These are phyloP conservation scores for Dactylellina leptospora DNA, from an alignment of 2,329 filamentous ascomycete species.

Conservation along the genomic window DNA sequence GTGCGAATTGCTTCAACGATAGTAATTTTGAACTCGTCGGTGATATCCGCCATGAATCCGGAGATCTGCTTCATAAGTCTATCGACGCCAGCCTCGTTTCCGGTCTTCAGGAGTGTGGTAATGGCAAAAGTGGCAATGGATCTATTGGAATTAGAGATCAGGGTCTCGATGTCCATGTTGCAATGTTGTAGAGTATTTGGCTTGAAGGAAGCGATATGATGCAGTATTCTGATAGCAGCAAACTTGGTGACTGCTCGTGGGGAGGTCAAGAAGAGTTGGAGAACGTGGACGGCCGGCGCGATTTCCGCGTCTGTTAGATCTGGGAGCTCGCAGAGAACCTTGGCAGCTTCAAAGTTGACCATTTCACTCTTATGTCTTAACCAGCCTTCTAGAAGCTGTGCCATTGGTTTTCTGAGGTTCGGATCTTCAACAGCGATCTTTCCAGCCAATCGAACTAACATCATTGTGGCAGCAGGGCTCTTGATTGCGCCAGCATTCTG, in stretches of 20 bases:
- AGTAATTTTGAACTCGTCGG: slow-evolving; percentile 99
- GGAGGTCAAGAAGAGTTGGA: slow-evolving; percentile 96
- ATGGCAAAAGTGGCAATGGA: slow-evolving; percentile 99
- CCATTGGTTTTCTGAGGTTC: slow-evolving; percentile 91
- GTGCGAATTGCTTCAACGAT: slow-evolving; percentile 98
- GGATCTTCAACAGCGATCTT: slow-evolving; percentile 94
- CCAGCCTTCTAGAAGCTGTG: slow-evolving; percentile 95
- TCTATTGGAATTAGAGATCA: slow-evolving; percentile 96
- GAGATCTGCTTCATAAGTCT: slow-evolving; percentile 98
- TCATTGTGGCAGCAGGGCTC: slow-evolving; percentile 88
- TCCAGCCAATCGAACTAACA: slow-evolving; percentile 90
- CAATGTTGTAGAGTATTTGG: slow-evolving; percentile 89
- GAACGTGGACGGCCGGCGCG: slow-evolving; percentile 87
- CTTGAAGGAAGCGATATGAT: slow-evolving; percentile 96
- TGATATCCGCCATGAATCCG: slow-evolving; percentile 98
- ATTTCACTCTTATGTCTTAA: slow-evolving; percentile 98
- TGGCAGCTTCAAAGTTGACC: slow-evolving; percentile 99
- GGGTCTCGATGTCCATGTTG: slow-evolving; percentile 95
- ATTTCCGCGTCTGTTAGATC: slow-evolving; percentile 93
- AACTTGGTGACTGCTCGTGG: slow-evolving; percentile 97
- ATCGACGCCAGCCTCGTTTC: slow-evolving; percentile 96
- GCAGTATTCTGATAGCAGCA: slow-evolving; percentile 92
- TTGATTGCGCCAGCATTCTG: slow-evolving; percentile 84
- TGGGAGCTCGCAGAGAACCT: slow-evolving; percentile 94
- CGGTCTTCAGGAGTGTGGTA: slow-evolving; percentile 96